These are phyloP conservation scores for Multifurca ochricompacta DNA, from an alignment of 768 basidiomycete species.

Conservation along the genomic window DNA sequence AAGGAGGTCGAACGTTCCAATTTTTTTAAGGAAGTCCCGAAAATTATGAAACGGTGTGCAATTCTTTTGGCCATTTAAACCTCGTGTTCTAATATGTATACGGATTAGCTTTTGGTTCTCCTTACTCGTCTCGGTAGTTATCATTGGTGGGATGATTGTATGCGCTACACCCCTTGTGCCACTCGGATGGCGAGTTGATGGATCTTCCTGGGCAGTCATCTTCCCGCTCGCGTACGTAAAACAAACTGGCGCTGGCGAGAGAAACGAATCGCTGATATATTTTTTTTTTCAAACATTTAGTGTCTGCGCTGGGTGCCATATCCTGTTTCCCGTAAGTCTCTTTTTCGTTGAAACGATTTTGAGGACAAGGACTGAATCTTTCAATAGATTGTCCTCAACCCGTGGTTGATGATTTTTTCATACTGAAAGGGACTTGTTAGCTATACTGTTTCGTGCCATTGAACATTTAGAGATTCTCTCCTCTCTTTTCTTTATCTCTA, in stretches of 20 bases:
- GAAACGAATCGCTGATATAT: background rate
- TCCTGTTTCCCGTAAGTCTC: slow-evolving; percentile 66
- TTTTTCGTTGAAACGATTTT: background rate
- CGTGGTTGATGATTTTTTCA: slow-evolving; percentile 83
- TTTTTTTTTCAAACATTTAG: slow-evolving; percentile 32
- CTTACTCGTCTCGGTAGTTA: slow-evolving; percentile 44
- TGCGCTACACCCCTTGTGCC: slow-evolving; percentile 49
- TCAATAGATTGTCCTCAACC: slow-evolving; percentile 70
- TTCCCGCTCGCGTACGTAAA: slow-evolving; percentile 60
- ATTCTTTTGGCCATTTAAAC: background rate
- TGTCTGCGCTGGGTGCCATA: slow-evolving; percentile 55
- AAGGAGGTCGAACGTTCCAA: slow-evolving; percentile 86
- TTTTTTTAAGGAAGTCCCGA: slow-evolving; percentile 86
- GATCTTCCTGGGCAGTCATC: slow-evolving; percentile 61
- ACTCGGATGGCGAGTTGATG: slow-evolving; percentile 54
- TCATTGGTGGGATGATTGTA: slow-evolving; percentile 52
- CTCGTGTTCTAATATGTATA: background rate
- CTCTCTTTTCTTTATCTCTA: background rate
- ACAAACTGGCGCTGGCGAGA: slow-evolving; percentile 6
- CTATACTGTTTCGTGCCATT: background rate
- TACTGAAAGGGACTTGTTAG: slow-evolving; percentile 28
- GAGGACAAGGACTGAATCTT: slow-evolving; percentile 23
- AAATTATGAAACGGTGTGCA: slow-evolving; percentile 55
- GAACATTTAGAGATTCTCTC: background rate
- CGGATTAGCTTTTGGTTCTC: slow-evolving; percentile 50